Evolutionary conservation across 352 stramenopile genomes (phyloP).

Genomic region (Globisporangium splendens): DNA sequence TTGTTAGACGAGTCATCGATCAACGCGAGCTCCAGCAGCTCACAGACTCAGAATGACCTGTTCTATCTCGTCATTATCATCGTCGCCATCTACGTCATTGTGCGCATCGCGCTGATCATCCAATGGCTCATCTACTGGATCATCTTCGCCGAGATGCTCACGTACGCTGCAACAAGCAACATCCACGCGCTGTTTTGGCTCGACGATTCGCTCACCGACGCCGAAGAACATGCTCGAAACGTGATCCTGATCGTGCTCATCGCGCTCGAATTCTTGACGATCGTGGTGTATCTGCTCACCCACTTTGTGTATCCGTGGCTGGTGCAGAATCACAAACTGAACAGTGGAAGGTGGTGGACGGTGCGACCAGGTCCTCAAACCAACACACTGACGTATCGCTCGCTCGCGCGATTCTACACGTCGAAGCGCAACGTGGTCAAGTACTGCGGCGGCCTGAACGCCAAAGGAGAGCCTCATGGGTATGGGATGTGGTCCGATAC

Average conservation of each 20-base stretch:
- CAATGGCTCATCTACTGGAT: slow-evolving; percentile 86
- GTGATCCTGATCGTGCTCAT: slow-evolving; percentile 28
- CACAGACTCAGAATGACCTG: slow-evolving; percentile 34
- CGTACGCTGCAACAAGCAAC: slow-evolving; percentile 41
- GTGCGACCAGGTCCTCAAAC: slow-evolving; percentile 35
- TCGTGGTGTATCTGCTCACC: slow-evolving; percentile 55
- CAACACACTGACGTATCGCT: slow-evolving; percentile 51
- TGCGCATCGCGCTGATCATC: slow-evolving; percentile 68
- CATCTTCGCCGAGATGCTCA: slow-evolving; percentile 59
- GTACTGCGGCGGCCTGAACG: slow-evolving; percentile 66
- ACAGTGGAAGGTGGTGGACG: slow-evolving; percentile 45
- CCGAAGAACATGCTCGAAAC: slow-evolving; percentile 21
- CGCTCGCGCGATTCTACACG: slow-evolving; percentile 41
- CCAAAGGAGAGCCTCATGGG: slow-evolving; percentile 51
- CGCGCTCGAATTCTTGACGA: slow-evolving; percentile 37
- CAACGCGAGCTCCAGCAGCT: slow-evolving; percentile 3
- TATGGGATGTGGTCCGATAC: slow-evolving; percentile 73
- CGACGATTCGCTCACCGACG: slow-evolving; percentile 26
- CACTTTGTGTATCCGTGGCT: slow-evolving; percentile 67
- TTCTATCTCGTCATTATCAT: slow-evolving; percentile 49
- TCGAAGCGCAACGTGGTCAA: slow-evolving; percentile 43
- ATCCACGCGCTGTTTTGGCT: slow-evolving; percentile 52
- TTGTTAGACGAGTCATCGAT: background rate
- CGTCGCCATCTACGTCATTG: slow-evolving; percentile 58
- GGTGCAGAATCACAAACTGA: slow-evolving; percentile 41